A percentile compares a stretch with the other conserved stretches of the same genome.
These are phyloP conservation scores for Pyrrhoderma noxium DNA, from an alignment of 1,284 basidiomycete species.

Conservation along the genomic window DNA sequence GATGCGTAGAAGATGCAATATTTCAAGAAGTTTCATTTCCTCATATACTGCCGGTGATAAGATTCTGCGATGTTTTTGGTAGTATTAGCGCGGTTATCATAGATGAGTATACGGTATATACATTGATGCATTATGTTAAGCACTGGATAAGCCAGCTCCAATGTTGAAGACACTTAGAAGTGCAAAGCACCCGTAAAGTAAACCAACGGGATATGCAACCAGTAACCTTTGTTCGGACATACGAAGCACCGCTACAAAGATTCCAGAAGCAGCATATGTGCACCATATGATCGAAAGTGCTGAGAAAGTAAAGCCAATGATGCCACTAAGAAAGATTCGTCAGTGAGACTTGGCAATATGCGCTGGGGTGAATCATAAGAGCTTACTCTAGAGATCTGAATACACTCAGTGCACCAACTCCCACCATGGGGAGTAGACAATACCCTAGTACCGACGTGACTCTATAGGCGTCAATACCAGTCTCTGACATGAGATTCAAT, in stretches of 20 bases:
- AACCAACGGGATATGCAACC: constrained; percentile 88
- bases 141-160: constrained; percentile 23
- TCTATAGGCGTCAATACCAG: constrained; percentile 93
- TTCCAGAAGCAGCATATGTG: constrained; percentile 89
- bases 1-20: no score
- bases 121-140: no score
- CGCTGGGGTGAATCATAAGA: constrained; percentile 10
- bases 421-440: constrained; percentile 94
- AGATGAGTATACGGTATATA: no score
- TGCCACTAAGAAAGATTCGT: constrained; percentile 45
- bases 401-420: constrained; percentile 87
- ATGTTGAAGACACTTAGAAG: constrained; percentile 78
- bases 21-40: no score
- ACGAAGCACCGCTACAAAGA: constrained; percentile 87
- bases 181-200: constrained; percentile 90
- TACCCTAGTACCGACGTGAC: constrained; percentile 96
- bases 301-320: constrained; percentile 79
- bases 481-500: constrained; percentile 95
- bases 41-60: no score
- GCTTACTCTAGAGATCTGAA: constrained; percentile 85
- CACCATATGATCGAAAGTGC: constrained; percentile 86
- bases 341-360: constrained; percentile 17
- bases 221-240: constrained; percentile 91
- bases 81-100: no score
- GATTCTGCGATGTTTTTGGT: no score